These are phyloP conservation scores for Wickerhamomyces bovis DNA, from an alignment of 805 yeast genomes.

Conservation along the genomic window DNA sequence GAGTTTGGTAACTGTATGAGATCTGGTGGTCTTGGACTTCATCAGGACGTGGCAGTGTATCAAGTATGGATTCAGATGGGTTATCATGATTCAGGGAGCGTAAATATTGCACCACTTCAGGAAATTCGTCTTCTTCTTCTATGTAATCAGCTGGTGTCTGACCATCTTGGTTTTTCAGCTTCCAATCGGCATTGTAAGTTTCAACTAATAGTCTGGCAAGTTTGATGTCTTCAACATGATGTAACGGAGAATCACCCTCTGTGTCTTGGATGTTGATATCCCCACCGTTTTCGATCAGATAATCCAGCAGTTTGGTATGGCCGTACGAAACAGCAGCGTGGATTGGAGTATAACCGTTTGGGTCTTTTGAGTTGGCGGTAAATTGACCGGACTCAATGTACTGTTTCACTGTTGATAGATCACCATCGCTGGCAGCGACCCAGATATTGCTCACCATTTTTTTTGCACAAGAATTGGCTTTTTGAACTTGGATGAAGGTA, in stretches of 20 bases:
- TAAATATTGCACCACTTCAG: constrained; percentile 68
- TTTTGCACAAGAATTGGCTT: too few species aligned
- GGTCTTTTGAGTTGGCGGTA: constrained; percentile 73
- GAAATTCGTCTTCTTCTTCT: constrained; percentile 81
- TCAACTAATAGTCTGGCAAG: constrained; percentile 66
- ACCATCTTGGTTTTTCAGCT: constrained; percentile 62
- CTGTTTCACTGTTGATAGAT: constrained; percentile 49
- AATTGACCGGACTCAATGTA: constrained; percentile 44
- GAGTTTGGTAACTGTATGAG: constrained; percentile 50
- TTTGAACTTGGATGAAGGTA: neutral
- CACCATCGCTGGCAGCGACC: constrained; percentile 92
- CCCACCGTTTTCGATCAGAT: constrained; percentile 58
- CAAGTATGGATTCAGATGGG: constrained; percentile 15
- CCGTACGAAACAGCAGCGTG: constrained; percentile 98
- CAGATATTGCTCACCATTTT: constrained; percentile 55
- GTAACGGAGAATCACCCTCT: constrained; percentile 95
- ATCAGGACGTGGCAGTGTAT: constrained; percentile 19
- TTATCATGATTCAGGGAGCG: constrained; percentile 32
- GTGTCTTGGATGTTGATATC: constrained; percentile 75
- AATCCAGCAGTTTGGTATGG: constrained; percentile 58
- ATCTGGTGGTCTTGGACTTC: constrained; percentile 37
- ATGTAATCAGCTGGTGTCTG: constrained; percentile 67
- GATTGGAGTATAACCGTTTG: constrained; percentile 92
- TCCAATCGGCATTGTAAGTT: constrained; percentile 61
- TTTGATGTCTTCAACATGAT: constrained; percentile 70